phyloP scores from a whole-genome alignment of 2,329 filamentous ascomycete genomes.

The Aspergillus ruber region DNA sequence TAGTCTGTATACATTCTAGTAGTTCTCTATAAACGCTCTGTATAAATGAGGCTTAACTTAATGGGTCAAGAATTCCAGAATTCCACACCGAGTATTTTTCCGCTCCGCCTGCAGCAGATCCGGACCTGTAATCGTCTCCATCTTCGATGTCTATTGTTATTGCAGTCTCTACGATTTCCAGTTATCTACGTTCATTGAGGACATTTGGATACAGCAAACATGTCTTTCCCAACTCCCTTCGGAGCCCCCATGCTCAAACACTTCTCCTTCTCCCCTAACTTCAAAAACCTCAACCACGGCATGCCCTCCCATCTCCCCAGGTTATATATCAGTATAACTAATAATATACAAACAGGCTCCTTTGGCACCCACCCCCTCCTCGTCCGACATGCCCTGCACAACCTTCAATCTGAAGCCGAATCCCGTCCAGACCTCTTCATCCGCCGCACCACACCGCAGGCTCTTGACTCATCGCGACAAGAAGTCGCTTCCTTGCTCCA shows the following conservation, averaged over 20 bases:
- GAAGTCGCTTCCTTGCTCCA: slow-evolving; percentile 62
- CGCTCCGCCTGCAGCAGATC: too few species aligned
- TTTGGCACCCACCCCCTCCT: slow-evolving; percentile 67
- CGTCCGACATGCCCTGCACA: slow-evolving; percentile 54
- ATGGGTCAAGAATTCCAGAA: too few species aligned
- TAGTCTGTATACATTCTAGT: too few species aligned
- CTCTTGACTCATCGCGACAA: slow-evolving; percentile 58
- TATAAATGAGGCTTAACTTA: too few species aligned
- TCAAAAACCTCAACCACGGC: slow-evolving; percentile 75
- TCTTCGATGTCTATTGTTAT: too few species aligned
- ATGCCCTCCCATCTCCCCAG: slow-evolving; percentile 12
- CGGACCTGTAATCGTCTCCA: too few species aligned
- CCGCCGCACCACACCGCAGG: slow-evolving; percentile 57
- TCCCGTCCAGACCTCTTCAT: slow-evolving; percentile 68
- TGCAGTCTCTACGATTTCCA: too few species aligned
- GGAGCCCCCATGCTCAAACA: slow-evolving; percentile 53
- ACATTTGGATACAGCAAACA: neutral
- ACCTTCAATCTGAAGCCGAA: slow-evolving; percentile 64
- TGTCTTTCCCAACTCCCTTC: slow-evolving; percentile 33
- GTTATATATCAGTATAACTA: slow-evolving; percentile 1
- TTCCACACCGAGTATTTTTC: too few species aligned
- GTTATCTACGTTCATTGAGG: neutral
- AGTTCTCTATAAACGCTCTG: too few species aligned
- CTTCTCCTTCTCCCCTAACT: slow-evolving; percentile 64
- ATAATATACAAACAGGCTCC: slow-evolving; percentile 44